These are phyloP conservation scores for Gyromitra esculenta DNA, from an alignment of 2,329 filamentous ascomycete species.

Conservation along the genomic window DNA sequence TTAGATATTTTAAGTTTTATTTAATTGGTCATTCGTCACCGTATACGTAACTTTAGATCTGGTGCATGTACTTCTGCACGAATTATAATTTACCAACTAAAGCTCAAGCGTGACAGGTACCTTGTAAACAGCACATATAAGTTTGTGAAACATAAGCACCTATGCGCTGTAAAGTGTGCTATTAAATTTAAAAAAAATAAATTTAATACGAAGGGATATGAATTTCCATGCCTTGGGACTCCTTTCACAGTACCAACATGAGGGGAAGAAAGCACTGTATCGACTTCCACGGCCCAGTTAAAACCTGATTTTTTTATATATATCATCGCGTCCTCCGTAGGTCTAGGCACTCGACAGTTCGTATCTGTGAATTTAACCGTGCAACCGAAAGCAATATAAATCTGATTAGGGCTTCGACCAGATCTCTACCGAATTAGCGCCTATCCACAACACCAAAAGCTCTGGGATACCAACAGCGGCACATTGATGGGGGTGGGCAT, in stretches of 20 bases:
- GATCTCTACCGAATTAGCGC: conserved; percentile 12
- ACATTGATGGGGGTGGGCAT: conserved; percentile 1
- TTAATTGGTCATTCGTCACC: too few relatives aligned
- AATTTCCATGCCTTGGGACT: not conserved
- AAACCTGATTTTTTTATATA: not conserved
- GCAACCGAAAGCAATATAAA: conserved; percentile 1
- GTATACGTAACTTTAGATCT: too few relatives aligned
- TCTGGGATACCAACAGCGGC: conserved; percentile 11
- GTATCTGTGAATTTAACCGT: conserved; percentile 1
- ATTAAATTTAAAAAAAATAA: not conserved
- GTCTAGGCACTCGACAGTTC: not conserved
- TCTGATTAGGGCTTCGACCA: conserved; percentile 4
- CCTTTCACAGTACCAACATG: not conserved
- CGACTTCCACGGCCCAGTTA: not conserved
- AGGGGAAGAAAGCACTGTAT: not conserved
- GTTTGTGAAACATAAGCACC: not conserved
- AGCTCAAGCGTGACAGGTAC: not conserved
- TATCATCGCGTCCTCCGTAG: conserved; percentile 9
- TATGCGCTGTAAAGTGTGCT: not conserved
- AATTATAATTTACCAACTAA: not conserved
- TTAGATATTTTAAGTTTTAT: too few relatives aligned
- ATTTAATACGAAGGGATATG: not conserved
- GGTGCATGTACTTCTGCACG: too few relatives aligned
- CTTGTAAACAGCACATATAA: not conserved
- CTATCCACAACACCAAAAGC: not conserved